A percentile compares a stretch with the other conserved stretches of the same genome.
phyloP scores from a whole-genome alignment of 768 basidiomycete genomes.

The Suillus decipiens region DNA sequence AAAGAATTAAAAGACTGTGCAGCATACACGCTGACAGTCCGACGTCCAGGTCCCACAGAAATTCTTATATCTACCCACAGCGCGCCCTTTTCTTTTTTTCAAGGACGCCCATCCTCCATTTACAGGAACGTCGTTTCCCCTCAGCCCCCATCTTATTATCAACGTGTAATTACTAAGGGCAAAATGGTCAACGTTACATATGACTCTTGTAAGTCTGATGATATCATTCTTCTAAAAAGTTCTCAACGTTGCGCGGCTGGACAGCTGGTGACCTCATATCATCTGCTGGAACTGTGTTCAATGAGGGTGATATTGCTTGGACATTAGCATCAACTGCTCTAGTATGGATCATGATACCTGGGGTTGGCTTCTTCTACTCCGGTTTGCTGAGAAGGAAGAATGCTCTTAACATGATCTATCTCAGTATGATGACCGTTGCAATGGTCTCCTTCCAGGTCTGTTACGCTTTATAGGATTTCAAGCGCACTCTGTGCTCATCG shows the following conservation, averaged over 20 bases:
- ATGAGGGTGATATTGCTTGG: conserved; percentile 72
- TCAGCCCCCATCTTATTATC: not conserved
- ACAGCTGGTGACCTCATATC: conserved; percentile 43
- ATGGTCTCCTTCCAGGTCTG: conserved; percentile 84
- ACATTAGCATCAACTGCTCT: conserved; percentile 73
- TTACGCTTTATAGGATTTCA: too few species aligned
- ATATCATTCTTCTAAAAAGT: not conserved
- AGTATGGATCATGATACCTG: conserved; percentile 85
- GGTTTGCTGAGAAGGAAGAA: conserved; percentile 92
- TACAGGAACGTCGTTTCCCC: not conserved
- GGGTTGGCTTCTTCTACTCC: conserved; percentile 88
- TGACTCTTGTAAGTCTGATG: conserved; percentile 37
- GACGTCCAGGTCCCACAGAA: conserved; percentile 21
- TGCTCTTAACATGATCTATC: conserved; percentile 87
- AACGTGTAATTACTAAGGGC: not conserved
- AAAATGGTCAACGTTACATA: conserved; percentile 48
- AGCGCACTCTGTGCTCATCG: conserved; percentile 10
- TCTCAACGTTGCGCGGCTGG: not conserved
- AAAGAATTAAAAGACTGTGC: not conserved
- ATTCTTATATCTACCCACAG: conserved; percentile 22
- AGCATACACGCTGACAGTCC: conserved; percentile 14
- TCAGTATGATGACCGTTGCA: conserved; percentile 73
- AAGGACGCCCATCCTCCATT: conserved; percentile 11
- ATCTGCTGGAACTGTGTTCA: conserved; percentile 39
- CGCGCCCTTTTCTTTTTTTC: not conserved